Base-by-base conservation (phyloP, 768 basidiomycete species). In the Nevesoporus exiguus region DNA sequence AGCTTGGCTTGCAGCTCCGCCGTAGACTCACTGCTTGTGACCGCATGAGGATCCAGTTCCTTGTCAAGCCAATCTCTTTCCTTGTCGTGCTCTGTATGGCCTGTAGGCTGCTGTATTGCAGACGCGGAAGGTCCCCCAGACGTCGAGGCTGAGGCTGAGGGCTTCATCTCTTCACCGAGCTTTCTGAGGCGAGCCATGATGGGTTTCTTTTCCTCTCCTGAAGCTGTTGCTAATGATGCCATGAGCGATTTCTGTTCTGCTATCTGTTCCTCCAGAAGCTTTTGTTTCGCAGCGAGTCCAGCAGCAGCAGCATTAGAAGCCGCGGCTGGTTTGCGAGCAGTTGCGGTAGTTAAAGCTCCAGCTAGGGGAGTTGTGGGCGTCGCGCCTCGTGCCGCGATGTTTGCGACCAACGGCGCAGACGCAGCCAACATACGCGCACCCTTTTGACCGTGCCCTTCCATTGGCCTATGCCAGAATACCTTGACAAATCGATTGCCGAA, bases 401-500 rank as follows among this genome's bases (percentile, higher is more conserved):
- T 86, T 29, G 88, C 85, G 10, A 96, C 78, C 10, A 90, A 62
- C 2, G 85, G 80, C 8, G 90, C 91, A 27, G 88, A 90, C 5
- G 89, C 90, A 14, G 89, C 92, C 54, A 98, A 73, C 76, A 86
- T 82, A 58, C 87, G 80, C 45, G 83, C 75, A 2, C 94, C 94
- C 17, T 76, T 77, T 57, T 83, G 84, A 8, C 94, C 94, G 62
- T 94, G 90, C 0, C 95, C 94, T 50, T 90, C 90, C 84, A 94
- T 82, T 7, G 93, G 93, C 54, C 89, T 80, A 72, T 96, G 93
- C 93, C 95, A 97, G 63, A 96, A 92, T 31, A 97, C 79, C 71
- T 95, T 96, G 60, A 97, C 94, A 68, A 97, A 97, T 47, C 95
- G 83, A 62, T 94, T 95, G 11, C 84, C 84, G 64, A 97, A 97